These are phyloP conservation scores for Trichosporon asahii DNA, from an alignment of 1,284 basidiomycete genomes.

Conservation along the genomic window DNA sequence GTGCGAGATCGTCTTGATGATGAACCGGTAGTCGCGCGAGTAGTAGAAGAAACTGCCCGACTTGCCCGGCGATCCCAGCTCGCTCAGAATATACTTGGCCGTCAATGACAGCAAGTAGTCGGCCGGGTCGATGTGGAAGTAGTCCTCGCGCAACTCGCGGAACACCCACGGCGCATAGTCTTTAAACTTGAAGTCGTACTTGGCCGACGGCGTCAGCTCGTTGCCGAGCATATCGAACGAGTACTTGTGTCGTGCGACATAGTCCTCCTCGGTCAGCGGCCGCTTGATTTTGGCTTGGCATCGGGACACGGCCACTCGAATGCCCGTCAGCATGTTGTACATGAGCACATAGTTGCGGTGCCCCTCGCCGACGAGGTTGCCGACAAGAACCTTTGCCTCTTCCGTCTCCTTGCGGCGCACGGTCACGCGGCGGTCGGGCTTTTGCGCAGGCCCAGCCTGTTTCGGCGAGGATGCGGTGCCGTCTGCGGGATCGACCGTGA, in stretches of 20 bases:
- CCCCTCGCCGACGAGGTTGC: conserved; percentile 92
- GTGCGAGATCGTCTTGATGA: conserved; percentile 98
- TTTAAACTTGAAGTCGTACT: conserved; percentile 87
- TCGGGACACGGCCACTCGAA: conserved; percentile 89
- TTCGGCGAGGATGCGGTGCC: conserved; percentile 15
- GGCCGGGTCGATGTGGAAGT: conserved; percentile 92
- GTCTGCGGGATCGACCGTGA: conserved; percentile 37
- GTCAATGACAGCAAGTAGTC: conserved; percentile 96
- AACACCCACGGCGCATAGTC: conserved; percentile 99
- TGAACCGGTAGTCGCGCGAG: conserved; percentile 96
- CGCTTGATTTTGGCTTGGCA: conserved; percentile 93
- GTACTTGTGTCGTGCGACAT: conserved; percentile 85
- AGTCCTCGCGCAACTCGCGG: conserved; percentile 86
- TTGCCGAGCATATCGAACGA: conserved; percentile 99
- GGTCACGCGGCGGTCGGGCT: conserved; percentile 1
- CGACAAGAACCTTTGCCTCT: conserved; percentile 67
- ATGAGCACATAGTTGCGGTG: conserved; percentile 98
- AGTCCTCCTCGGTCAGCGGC: conserved; percentile 80
- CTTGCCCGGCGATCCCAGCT: conserved; percentile 97
- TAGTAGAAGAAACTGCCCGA: conserved; percentile 99
- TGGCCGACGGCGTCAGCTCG: conserved; percentile 92
- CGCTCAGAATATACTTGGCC: conserved; percentile 94
- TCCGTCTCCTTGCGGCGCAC: conserved; percentile 25
- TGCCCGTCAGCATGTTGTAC: conserved; percentile 99
- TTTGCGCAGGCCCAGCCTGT: conserved; percentile 20